Conservation (phyloP, 1,284 basidiomycete species). For the Papiliotrema flavescens region DNA sequence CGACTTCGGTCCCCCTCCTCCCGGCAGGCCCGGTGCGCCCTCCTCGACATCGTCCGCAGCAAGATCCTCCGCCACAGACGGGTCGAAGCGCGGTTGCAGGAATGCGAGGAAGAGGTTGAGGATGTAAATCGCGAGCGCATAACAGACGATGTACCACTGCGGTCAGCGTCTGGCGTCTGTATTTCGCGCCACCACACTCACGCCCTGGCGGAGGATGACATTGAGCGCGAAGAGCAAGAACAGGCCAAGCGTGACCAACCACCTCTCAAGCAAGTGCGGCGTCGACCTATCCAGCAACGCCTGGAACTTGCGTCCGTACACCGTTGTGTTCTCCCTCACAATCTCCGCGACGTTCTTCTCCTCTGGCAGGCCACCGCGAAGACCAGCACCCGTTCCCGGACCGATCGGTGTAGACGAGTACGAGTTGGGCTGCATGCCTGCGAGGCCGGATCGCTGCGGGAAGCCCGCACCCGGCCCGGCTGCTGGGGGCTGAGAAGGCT, state of each 20-base stretch:
- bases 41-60: conserved; percentile 93
- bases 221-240: conserved; percentile 77
- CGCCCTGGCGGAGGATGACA: conserved; percentile 85
- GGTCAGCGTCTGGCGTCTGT: not conserved
- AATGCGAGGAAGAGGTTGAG: conserved; percentile 63
- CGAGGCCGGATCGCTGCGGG: conserved; percentile 43
- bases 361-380: conserved; percentile 39
- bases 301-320: conserved; percentile 58
- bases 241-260: conserved; percentile 74
- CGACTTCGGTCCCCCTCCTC: conserved; percentile 21
- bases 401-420: conserved; percentile 23
- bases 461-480: conserved; percentile 48
- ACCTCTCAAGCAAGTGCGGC: conserved; percentile 81
- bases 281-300: conserved; percentile 84
- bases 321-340: conserved; percentile 45
- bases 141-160: conserved; percentile 78
- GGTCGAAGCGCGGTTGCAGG: conserved; percentile 70
- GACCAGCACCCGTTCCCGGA: conserved; percentile 29
- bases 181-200: conserved; percentile 59
- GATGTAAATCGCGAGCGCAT: conserved; percentile 87
- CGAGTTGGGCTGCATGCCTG: conserved; percentile 43
- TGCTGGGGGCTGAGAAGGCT: conserved; percentile 13
- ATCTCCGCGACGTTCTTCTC: conserved; percentile 49
- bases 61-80: conserved; percentile 86
- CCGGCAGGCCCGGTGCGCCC: conserved; percentile 60